Base-by-base conservation (phyloP, 2,329 filamentous ascomycete genomes). In the Aspergillus candidus region DNA sequence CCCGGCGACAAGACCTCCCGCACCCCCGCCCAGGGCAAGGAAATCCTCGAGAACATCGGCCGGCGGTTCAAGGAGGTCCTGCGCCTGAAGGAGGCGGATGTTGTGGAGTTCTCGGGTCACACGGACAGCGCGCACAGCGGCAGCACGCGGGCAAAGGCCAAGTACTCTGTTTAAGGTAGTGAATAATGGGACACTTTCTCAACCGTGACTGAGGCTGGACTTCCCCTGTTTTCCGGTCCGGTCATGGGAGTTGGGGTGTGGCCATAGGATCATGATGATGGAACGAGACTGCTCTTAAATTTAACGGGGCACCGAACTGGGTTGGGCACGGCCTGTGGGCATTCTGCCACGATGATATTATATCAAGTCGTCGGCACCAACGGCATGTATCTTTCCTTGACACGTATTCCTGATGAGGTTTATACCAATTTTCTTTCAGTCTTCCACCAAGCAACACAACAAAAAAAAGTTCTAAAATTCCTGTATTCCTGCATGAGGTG, bases 31-130 rank as follows among this genome's bases (percentile, higher is more conserved):
- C 93, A 95, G 77, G 87, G 88, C 62, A 86, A 84, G 72, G 86
- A 93, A 44, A 79, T 91, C 37, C 79, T 98, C 46, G 75, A 86
- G 73, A 79, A 80, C 60, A 94, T 98, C 59, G 93, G 93, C 57
- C 79, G 77, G 56, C 83, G 84, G 53, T 96, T 98, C 82, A 98
- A 98, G 81, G 85, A 89, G 56, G 83, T 94, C 18, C 76, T 98
- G 44, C 83, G 86, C 66, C 75, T 98, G 49, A 84, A 85, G 48
- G 71, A 82, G 44, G 77, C 73, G 49, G 93, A 97, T 66, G 69
- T 74, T 49, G 82, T 98, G 47, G 94, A 98, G 72, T 98, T 97
- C 73, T 94, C 88, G 14, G 93, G 93, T 48, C 93, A 98, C 73
- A 94, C 88, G 13, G 94, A 98, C 58, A 87, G 86, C 57, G 91